These are phyloP conservation scores for Hemisphaericaspora subhashii DNA, from an alignment of 1,139 yeast species.

Conservation along the genomic window DNA sequence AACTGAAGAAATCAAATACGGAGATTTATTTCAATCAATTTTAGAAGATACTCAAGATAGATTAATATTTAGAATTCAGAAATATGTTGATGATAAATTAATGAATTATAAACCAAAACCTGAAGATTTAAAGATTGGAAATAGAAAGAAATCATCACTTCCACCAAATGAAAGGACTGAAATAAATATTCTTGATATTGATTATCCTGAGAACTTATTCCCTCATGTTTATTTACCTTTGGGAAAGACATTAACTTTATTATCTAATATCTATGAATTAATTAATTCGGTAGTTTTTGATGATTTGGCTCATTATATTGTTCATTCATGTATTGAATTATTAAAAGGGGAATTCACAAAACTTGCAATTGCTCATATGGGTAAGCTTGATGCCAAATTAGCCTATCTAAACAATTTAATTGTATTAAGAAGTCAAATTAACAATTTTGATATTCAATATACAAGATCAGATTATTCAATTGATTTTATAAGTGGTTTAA, in stretches of 20 bases:
- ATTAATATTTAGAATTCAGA: conserved; percentile 74
- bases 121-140: conserved; percentile 61
- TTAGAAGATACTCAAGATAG: conserved; percentile 77
- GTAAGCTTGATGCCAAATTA: conserved; percentile 59
- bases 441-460: conserved; percentile 78
- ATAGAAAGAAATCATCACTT: conserved; percentile 37
- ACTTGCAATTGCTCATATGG: conserved; percentile 38
- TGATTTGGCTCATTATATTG: conserved; percentile 84
- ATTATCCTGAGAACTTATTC: conserved; percentile 41
- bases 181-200: conserved; percentile 27
- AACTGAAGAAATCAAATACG: conserved; percentile 39
- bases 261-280: conserved; percentile 79
- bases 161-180: conserved; percentile 5
- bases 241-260: conserved; percentile 63
- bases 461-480: conserved; percentile 70
- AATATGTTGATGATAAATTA: conserved; percentile 66
- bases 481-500: conserved; percentile 74
- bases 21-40: conserved; percentile 67
- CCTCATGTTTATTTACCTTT: conserved; percentile 73
- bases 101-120: conserved; percentile 65
- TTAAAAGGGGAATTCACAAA: conserved; percentile 51
- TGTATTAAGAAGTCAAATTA: conserved; percentile 67
- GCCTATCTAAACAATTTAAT: conserved; percentile 73
- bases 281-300: conserved; percentile 78
- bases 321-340: conserved; percentile 72